A percentile compares a stretch with the other conserved stretches of the same genome.
Conservation (phyloP, 2,329 filamentous ascomycete genomes). For the Hypoxylon sp. region DNA sequence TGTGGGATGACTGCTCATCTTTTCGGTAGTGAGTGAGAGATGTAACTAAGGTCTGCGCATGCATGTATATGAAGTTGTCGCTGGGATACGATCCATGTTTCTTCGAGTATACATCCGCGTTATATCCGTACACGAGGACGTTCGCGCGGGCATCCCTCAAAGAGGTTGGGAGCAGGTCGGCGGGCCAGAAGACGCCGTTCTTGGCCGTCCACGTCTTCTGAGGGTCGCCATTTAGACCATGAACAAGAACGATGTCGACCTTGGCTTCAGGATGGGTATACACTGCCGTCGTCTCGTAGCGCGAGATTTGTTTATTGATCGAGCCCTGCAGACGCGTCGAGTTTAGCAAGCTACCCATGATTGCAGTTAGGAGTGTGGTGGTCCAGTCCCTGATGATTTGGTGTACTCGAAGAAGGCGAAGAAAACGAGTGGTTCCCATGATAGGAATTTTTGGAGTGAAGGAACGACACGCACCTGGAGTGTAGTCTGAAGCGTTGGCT, state of each 20-base stretch:
- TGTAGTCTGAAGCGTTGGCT: background rate
- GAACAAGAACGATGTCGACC: constrained; percentile 76
- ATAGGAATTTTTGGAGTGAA: background rate
- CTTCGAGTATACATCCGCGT: constrained; percentile 71
- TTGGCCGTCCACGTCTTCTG: constrained; percentile 71
- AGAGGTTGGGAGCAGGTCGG: constrained; percentile 72
- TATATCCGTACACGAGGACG: constrained; percentile 79
- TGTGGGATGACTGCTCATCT: constrained; percentile 66
- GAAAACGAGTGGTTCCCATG: constrained; percentile 15
- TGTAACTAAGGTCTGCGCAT: constrained; percentile 76
- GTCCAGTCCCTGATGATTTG: constrained; percentile 12
- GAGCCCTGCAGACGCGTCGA: constrained; percentile 56
- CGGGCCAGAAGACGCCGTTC: constrained; percentile 75
- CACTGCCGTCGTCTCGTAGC: constrained; percentile 70
- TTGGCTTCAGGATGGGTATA: constrained; percentile 70
- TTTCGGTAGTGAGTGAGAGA: constrained; percentile 73
- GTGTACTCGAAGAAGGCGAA: constrained; percentile 21
- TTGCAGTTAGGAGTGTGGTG: constrained; percentile 11
- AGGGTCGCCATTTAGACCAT: constrained; percentile 76
- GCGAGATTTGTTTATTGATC: constrained; percentile 63
- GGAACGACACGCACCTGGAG: constrained; percentile 3
- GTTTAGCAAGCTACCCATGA: constrained; percentile 40
- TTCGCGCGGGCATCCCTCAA: constrained; percentile 70
- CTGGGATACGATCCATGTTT: constrained; percentile 66
- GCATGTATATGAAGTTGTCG: constrained; percentile 76